Conservation (phyloP, 495 filamentous ascomycete genomes). For the Penicillium cinerascens region DNA sequence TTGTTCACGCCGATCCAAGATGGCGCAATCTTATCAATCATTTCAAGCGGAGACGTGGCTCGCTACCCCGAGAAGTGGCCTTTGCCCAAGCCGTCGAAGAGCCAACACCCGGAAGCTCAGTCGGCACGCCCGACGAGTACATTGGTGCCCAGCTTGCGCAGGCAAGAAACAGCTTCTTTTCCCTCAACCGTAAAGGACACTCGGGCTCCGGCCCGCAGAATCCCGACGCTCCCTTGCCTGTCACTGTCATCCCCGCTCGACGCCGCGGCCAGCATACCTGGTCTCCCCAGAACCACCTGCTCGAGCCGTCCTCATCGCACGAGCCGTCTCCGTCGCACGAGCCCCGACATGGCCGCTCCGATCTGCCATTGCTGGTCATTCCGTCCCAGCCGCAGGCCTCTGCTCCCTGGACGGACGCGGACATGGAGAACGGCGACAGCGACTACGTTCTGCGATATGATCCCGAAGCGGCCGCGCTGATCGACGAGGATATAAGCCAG, state of each 20-base stretch:
- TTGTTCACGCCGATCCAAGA: constrained; percentile 33
- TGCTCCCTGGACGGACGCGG: constrained; percentile 39
- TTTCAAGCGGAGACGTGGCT: constrained; percentile 51
- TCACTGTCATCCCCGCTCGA: constrained; percentile 68
- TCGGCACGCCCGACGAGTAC: constrained; percentile 23
- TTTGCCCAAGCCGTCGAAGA: constrained; percentile 45
- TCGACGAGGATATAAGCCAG: constrained; percentile 28
- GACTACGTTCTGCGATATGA: constrained; percentile 42
- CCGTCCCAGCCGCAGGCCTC: constrained; percentile 36
- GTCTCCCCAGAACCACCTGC: constrained; percentile 32
- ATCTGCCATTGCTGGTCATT: constrained; percentile 38
- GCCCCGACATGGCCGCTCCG: constrained; percentile 11
- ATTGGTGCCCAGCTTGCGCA: constrained; percentile 16
- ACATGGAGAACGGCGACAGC: constrained; percentile 26
- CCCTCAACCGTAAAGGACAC: constrained; percentile 23
- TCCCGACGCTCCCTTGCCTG: constrained; percentile 43
- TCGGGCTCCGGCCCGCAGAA: constrained; percentile 25
- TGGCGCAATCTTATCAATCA: constrained; percentile 52
- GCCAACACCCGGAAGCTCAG: constrained; percentile 13
- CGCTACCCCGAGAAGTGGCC: constrained; percentile 54
- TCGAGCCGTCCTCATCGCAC: constrained; percentile 10
- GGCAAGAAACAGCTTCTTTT: constrained; percentile 28
- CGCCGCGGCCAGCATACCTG: constrained; percentile 48
- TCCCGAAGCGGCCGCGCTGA: constrained; percentile 43
- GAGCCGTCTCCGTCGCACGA: constrained; percentile 13